Evolutionary conservation across 805 yeast species (phyloP), one percentile per base, ranked within the genome.

Genomic region (Millerago galiae): DNA sequence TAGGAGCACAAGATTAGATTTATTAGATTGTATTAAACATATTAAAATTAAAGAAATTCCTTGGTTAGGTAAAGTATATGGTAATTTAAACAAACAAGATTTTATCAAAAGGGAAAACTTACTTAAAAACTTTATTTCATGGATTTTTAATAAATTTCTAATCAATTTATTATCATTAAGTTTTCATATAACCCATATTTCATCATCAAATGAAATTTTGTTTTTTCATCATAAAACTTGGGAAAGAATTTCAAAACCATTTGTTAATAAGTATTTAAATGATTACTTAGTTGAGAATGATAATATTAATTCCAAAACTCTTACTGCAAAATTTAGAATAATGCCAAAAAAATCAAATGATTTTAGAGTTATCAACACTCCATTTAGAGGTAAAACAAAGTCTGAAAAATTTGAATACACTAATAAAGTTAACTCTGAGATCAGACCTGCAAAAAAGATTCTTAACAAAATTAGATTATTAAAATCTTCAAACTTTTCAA

Each of bases 131-230:
- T 77, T 85, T 38, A 24, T 83, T 1, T 37, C 40, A 2, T 90
- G 95, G 95, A 38, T 83, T 2, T 73, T 83, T 33, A 47, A 60
- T 0, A 32, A 29, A 0, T 68, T 79, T 39, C 48, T 85, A 1
- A 62, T 72, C 8, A 67, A 63, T 14, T 45, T 84, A 1, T 50
- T 85, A 0, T 59, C 66, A 0, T 59, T 73, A 0, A 77, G 75
- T 52, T 89, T 87, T 64, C 81, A 84, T 54, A 79, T 82, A 5
- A 81, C 93, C 0, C 83, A 80, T 37, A 59, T 67, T 1, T 72
- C 76, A 9, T 66, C 69, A 0, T 55, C 65, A 0, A 60, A 56
- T 9, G 60, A 62, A 4, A 44, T 76, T 0, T 41, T 68, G 0
- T 85, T 67, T 54, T 85, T 74, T 52, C 69, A 81, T 14, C 88